Conservation (phyloP, 2,329 filamentous ascomycete species). For the Dactylella cylindrospora region DNA sequence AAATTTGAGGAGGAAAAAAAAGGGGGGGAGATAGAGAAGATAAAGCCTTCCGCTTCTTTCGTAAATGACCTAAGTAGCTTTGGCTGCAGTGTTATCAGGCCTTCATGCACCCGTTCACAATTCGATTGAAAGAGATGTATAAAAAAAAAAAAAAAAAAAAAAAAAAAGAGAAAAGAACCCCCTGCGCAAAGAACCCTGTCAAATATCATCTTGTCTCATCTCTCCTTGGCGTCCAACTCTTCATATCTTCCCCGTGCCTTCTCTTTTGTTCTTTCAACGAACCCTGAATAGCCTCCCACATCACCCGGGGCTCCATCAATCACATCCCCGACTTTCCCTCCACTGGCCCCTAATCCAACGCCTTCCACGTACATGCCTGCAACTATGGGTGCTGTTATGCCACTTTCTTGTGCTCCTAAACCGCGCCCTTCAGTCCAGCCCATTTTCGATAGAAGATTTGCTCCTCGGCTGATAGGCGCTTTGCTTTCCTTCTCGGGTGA, state of each 20-base stretch:
- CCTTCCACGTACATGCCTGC: conserved; percentile 68
- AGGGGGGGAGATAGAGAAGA: neutral
- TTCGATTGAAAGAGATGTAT: neutral
- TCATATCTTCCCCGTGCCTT: conserved; percentile 68
- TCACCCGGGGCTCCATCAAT: conserved; percentile 63
- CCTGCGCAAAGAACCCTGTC: too few relatives aligned
- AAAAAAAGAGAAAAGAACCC: neutral
- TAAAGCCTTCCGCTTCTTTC: neutral
- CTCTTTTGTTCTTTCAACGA: conserved; percentile 66
- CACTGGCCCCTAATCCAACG: conserved; percentile 69
- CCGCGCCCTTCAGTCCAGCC: conserved; percentile 69
- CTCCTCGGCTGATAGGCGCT: conserved; percentile 56
- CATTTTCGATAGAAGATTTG: conserved; percentile 70
- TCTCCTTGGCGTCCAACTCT: conserved; percentile 54
- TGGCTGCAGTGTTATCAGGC: too few relatives aligned
- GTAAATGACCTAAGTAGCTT: neutral
- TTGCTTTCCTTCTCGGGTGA: conserved; percentile 56
- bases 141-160: neutral
- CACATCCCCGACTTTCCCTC: conserved; percentile 70
- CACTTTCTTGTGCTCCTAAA: conserved; percentile 64
- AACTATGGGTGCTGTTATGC: conserved; percentile 65
- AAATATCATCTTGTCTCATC: too few relatives aligned
- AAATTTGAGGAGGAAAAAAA: neutral
- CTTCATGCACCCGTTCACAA: too few relatives aligned
- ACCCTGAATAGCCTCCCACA: conserved; percentile 62